Percentiles rank a stretch among this genome's conserved stretches.
These are phyloP conservation scores for Kwoniella pini DNA, from an alignment of 768 basidiomycete genomes.

Conservation along the genomic window DNA sequence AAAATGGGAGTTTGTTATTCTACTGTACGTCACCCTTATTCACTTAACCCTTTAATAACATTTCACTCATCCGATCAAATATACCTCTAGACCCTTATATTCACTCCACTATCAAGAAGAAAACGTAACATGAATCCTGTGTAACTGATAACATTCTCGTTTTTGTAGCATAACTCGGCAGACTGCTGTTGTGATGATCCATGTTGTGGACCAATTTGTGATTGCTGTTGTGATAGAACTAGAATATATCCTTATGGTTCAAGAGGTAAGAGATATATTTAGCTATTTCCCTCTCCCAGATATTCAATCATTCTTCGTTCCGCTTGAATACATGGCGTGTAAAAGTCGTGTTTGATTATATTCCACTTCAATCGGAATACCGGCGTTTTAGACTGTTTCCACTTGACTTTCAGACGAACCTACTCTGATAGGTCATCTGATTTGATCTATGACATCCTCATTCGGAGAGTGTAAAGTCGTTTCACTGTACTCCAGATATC, in stretches of 20 bases:
- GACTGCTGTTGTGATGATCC: slow-evolving; percentile 21
- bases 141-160: not conserved
- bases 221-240: slow-evolving; percentile 19
- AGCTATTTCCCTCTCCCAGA: not conserved
- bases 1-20: slow-evolving; percentile 20
- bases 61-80: not conserved
- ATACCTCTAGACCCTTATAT: not conserved
- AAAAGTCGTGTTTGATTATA: not conserved
- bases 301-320: no score
- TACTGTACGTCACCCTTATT: slow-evolving; percentile 10
- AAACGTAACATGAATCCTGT: no score
- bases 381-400: slow-evolving; percentile 8
- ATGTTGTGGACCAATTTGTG: slow-evolving; percentile 17
- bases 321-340: slow-evolving; percentile 4
- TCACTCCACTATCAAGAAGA: no score
- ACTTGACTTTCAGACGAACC: not conserved
- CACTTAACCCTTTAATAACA: not conserved
- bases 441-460: no score
- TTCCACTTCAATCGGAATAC: not conserved
- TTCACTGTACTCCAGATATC: no score
- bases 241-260: slow-evolving; percentile 8
- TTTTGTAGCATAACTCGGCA: slow-evolving; percentile 9
- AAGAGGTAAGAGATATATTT: slow-evolving; percentile 7
- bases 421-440: not conserved
- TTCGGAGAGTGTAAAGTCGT: no score